A percentile compares a stretch with the other conserved stretches of the same genome.
Conservation (phyloP, 2,329 filamentous ascomycete species). For the Ophiocordyceps australis region DNA sequence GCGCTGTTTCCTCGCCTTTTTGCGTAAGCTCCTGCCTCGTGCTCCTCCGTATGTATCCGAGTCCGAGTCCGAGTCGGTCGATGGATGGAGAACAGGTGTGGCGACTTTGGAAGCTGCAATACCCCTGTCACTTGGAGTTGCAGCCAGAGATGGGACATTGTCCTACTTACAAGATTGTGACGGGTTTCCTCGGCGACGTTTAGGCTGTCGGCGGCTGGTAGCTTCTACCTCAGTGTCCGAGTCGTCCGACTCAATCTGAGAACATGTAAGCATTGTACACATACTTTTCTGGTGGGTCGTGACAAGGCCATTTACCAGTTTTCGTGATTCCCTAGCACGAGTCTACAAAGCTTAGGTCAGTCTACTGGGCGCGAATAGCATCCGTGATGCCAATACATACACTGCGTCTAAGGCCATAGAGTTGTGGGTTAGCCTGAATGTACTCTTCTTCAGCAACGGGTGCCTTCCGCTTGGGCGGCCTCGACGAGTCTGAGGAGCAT, state of each 20-base stretch:
- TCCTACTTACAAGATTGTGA: conserved; percentile 40
- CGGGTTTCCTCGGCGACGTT: conserved; percentile 49
- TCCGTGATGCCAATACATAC: conserved; percentile 31
- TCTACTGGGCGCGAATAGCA: conserved; percentile 10
- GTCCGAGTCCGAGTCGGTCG: conserved; percentile 46
- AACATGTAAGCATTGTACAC: conserved; percentile 1
- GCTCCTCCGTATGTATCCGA: conserved; percentile 68
- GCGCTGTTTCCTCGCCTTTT: conserved; percentile 60
- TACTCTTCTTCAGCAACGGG: conserved; percentile 58
- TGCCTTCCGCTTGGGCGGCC: conserved; percentile 56
- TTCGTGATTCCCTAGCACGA: conserved; percentile 37
- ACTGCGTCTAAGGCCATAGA: conserved; percentile 88
- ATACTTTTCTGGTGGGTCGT: too few species aligned
- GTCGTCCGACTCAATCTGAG: conserved; percentile 33
- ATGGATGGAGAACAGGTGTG: conserved; percentile 34
- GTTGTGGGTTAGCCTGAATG: conserved; percentile 79
- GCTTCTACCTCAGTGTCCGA: conserved; percentile 55
- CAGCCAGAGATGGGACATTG: neutral
- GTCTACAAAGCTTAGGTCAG: conserved; percentile 19
- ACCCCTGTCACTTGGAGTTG: neutral
- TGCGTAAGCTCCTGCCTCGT: conserved; percentile 48
- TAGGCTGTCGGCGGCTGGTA: conserved; percentile 38
- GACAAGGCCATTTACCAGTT: conserved; percentile 22
- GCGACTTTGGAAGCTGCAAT: conserved; percentile 38
- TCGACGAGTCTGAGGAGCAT: conserved; percentile 52